Evolutionary conservation across 805 yeast species (phyloP).

Genomic region (Teunomyces pallodes): DNA sequence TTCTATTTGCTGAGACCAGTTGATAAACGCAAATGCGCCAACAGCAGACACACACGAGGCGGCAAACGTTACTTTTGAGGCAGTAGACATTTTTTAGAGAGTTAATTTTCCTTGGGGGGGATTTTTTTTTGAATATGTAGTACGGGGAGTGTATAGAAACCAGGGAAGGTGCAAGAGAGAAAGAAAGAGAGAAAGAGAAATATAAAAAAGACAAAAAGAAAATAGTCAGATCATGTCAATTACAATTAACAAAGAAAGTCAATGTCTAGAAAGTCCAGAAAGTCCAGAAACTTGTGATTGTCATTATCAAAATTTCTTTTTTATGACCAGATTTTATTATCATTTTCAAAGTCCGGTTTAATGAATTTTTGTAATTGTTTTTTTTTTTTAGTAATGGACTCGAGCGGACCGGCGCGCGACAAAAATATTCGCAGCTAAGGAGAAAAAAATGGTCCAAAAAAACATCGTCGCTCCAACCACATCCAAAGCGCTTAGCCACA

Average conservation of each 20-base stretch:
- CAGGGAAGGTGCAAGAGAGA: neutral
- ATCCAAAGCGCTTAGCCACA: too few relatives aligned
- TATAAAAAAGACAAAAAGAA: too few relatives aligned
- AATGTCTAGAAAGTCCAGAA: too few relatives aligned
- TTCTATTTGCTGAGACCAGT: slow-evolving; percentile 66
- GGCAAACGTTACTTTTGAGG: slow-evolving; percentile 73
- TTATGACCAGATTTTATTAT: too few relatives aligned
- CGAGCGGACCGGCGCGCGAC: neutral
- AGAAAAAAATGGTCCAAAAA: neutral
- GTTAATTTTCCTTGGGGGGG: neutral
- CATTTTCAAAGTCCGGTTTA: too few relatives aligned
- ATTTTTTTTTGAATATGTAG: neutral
- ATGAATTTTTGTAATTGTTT: neutral
- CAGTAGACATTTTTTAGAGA: slow-evolving; percentile 63
- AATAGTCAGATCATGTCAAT: too few relatives aligned
- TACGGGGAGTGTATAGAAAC: slow-evolving; percentile 20
- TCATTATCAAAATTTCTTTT: too few relatives aligned
- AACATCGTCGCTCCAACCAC: neutral
- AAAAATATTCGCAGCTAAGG: neutral
- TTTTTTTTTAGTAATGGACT: neutral
- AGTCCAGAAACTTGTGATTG: too few relatives aligned
- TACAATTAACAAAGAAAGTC: too few relatives aligned
- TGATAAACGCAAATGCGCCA: slow-evolving; percentile 65
- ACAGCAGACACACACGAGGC: slow-evolving; percentile 53
- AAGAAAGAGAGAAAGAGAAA: too few relatives aligned